Evolutionary conservation across 2,329 filamentous ascomycete species (phyloP).

Genomic region (Penicillium sp.): DNA sequence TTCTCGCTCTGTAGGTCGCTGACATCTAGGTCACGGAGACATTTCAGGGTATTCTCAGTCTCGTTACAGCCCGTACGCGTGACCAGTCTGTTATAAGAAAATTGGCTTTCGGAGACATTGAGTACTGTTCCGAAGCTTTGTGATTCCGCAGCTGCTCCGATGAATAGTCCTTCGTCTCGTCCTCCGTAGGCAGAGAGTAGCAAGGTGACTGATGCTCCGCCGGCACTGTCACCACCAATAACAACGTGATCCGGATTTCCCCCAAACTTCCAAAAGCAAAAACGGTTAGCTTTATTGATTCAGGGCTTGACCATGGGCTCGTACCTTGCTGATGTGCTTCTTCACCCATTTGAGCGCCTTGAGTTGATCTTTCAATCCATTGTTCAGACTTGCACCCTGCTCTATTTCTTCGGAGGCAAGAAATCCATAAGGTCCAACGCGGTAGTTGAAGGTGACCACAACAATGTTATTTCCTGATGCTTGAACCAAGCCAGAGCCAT

Average conservation of each 20-base stretch:
- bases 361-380: constrained; percentile 69
- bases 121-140: constrained; percentile 53
- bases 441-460: constrained; percentile 73
- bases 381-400: constrained; percentile 58
- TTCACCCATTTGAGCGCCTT: constrained; percentile 71
- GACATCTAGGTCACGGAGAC: constrained; percentile 49
- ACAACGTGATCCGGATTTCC: constrained; percentile 68
- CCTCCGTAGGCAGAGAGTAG: constrained; percentile 60
- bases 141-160: constrained; percentile 55
- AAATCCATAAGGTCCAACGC: constrained; percentile 73
- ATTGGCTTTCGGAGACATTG: constrained; percentile 51
- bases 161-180: constrained; percentile 50
- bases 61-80: constrained; percentile 49
- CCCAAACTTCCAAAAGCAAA: constrained; percentile 55
- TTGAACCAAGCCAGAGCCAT: constrained; percentile 61
- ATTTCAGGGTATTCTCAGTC: constrained; percentile 45
- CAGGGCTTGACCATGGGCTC: not conserved
- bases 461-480: constrained; percentile 63
- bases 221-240: constrained; percentile 68
- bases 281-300: not conserved
- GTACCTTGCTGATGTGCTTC: constrained; percentile 56
- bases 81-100: constrained; percentile 53
- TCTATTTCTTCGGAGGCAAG: constrained; percentile 59
- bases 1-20: constrained; percentile 48
- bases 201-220: constrained; percentile 62